Conservation (phyloP, 768 basidiomycete genomes). For the Pleurotus pulmonarius region DNA sequence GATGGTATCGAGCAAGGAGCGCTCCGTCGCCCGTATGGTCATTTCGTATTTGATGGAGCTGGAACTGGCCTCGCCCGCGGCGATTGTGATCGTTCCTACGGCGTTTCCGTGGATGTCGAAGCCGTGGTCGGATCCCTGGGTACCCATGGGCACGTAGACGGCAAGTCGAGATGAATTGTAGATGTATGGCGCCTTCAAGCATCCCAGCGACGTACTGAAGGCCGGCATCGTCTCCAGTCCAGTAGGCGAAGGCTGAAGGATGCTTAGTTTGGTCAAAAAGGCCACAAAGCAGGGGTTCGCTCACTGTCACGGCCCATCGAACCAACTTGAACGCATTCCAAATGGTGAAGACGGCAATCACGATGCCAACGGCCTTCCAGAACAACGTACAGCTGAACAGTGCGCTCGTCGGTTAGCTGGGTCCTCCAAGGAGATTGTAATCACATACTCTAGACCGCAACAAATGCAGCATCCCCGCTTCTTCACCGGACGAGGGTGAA, state of each 20-base stretch:
- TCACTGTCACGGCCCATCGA: slow-evolving; percentile 44
- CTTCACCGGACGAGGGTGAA: slow-evolving; percentile 27
- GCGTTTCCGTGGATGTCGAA: slow-evolving; percentile 45
- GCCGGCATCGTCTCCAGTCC: slow-evolving; percentile 55
- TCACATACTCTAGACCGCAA: slow-evolving; percentile 44
- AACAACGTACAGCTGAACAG: slow-evolving; percentile 43
- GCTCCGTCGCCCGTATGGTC: slow-evolving; percentile 39
- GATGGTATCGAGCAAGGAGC: slow-evolving; percentile 34
- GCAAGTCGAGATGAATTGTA: slow-evolving; percentile 37
- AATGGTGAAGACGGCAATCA: slow-evolving; percentile 33
- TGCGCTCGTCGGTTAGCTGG: not conserved
- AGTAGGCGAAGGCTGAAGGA: slow-evolving; percentile 38
- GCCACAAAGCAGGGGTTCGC: slow-evolving; percentile 9
- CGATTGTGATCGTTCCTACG: slow-evolving; percentile 48
- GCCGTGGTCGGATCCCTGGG: slow-evolving; percentile 32
- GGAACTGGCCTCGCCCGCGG: slow-evolving; percentile 35
- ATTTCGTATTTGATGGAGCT: slow-evolving; percentile 47
- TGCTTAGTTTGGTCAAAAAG: not conserved
- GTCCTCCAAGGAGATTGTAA: not conserved
- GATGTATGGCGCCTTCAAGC: slow-evolving; percentile 37
- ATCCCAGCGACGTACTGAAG: slow-evolving; percentile 51
- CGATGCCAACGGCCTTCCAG: slow-evolving; percentile 53
- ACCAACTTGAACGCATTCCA: slow-evolving; percentile 42
- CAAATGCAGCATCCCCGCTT: slow-evolving; percentile 43
- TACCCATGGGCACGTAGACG: slow-evolving; percentile 34